Base-by-base conservation (phyloP, 805 yeast genomes). In the Blastobotrys parvus region DNA sequence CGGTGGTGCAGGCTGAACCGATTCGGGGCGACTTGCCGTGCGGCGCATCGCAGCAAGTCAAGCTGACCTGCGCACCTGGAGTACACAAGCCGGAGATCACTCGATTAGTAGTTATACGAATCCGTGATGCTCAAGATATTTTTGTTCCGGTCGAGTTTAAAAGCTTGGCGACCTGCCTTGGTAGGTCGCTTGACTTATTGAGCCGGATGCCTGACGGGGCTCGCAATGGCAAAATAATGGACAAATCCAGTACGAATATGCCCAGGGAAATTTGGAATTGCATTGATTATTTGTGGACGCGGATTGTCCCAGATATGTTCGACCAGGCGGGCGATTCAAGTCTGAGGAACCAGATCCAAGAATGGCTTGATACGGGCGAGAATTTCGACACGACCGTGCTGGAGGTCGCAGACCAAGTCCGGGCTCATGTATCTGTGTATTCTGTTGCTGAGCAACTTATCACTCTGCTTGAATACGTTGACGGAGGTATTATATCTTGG, bases 401-500 rank as follows among this genome's bases (percentile, higher is more conserved):
- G 17, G 57, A 55, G 18, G 41, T 51, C 1, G 58, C 60, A 7
- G 53, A 60, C 39, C 40, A 47, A 3, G 49, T 57, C 1, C 48
- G 41, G 5, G 54, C 62, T 3, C 47, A 60, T 13, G 54, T 67
- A 13, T 77, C 71, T 2, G 62, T 66, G 4, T 65, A 68, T 32
- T 70, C 80, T 2, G 65, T 63, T 1, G 60, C 65, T 1, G 57
- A 56, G 32, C 51, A 50, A 38, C 51, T 62, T 18, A 27, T 50
- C 8, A 40, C 50, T 1, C 40, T 70, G 11, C 46, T 70, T 45
- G 52, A 58, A 19, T 60, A 61, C 35, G 42, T 69, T 3, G 63
- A 65, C 32, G 72, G 69, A 16, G 70, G 73, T 4, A 60, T 70
- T n/a, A 59, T 70, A 7, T 61, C 70, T 3, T 35, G 50, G 13